Conservation (phyloP, 768 basidiomycete genomes). For the Suillus lakei region DNA sequence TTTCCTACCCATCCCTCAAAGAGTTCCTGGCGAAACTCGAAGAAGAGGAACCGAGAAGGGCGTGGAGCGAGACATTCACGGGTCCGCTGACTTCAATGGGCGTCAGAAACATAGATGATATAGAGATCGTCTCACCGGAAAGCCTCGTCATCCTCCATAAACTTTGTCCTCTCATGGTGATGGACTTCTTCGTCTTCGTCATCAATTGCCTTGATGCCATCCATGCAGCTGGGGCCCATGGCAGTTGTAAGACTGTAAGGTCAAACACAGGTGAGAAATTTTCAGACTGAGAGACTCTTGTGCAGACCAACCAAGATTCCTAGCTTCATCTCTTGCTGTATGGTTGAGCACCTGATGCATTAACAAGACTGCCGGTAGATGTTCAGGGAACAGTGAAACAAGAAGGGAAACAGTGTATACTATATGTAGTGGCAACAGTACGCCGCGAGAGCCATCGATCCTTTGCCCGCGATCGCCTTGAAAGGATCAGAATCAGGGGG, state of each 20-base stretch:
- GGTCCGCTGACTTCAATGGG: conserved; percentile 5
- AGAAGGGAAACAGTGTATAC: background rate
- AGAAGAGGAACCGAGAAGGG: background rate
- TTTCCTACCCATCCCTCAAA: conserved; percentile 3
- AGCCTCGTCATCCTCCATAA: conserved; percentile 2
- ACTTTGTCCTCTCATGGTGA: conserved; percentile 3
- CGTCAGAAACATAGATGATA: background rate
- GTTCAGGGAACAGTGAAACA: background rate
- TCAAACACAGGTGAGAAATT: background rate
- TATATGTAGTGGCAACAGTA: background rate
- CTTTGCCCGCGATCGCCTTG: no score
- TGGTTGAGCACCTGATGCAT: background rate
- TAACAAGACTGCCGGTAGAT: background rate
- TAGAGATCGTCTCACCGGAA: conserved; percentile 1
- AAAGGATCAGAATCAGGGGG: no score
- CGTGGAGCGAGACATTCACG: background rate
- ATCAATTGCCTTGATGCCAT: background rate
- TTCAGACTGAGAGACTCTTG: background rate
- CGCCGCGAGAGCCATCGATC: background rate
- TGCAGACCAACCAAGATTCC: background rate
- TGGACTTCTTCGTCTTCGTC: background rate
- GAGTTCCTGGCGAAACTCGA: background rate
- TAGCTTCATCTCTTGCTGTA: background rate
- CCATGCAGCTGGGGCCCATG: background rate
- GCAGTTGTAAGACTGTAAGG: background rate